Evolutionary conservation across 2,329 filamentous ascomycete genomes (phyloP), one percentile per base, ranked within the genome.

Genomic region (Fusarium concolor): DNA sequence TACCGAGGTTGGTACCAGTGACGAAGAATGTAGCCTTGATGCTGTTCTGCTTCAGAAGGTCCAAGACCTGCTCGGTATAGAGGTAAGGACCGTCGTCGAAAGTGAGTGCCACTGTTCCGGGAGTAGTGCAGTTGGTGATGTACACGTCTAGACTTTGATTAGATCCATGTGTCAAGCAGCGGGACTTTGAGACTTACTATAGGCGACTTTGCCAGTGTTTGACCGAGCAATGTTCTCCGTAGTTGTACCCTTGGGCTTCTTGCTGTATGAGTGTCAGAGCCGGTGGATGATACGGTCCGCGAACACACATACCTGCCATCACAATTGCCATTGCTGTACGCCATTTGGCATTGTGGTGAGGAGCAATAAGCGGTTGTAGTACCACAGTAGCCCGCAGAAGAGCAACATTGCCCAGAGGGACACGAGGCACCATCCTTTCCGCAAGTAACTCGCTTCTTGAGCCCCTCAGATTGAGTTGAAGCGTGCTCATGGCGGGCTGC

Each of bases 41-140:
- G 6, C 22, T 4, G 22, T 24, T 24, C 22, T 24, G 22, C 22
- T 24, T 24, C 22, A 24, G 22, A 24, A 24, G 22, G 22, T 24
- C 22, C 22, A 24, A 6, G 22, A 24, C 22, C 6, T 24, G 22
- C 6, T 24, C 22, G 22, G 89, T 82, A 73, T 83, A 86, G 7
- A 66, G 60, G 56, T 76, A 82, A 2, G 83, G 82, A 0, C 82
- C 82, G 42, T 84, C 82, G 63, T 84, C 83, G 64, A 79, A 83
- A 3, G 81, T 83, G 26, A 85, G 73, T 0, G 82, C 82, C 20
- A 82, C 72, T 18, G 73, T 76, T 6, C 76, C 78, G 1, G 76
- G 74, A 15, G 59, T 59, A 7, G 68, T 75, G 56, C 78, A 2
- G 74, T 82, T 24, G 22, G 22, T 24, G 41, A 80, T 78, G 31